These are phyloP conservation scores for Hymenoscyphus fraxineus DNA, from an alignment of 2,329 filamentous ascomycete genomes.

Conservation along the genomic window DNA sequence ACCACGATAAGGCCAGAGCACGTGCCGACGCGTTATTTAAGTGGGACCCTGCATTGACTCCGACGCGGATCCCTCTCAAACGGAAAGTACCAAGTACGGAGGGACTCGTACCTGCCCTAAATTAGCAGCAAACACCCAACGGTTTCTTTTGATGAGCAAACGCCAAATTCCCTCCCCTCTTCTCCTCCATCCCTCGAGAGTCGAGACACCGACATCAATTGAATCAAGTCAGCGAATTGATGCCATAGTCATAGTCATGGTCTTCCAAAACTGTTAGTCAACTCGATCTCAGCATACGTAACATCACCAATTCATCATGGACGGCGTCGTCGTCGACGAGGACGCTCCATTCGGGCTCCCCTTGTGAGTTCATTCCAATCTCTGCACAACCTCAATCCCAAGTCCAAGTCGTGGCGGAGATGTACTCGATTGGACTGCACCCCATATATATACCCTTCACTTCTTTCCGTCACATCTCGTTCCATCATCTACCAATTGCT, in stretches of 20 bases:
- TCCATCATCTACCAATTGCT: neutral
- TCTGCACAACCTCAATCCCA: neutral
- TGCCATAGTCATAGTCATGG: neutral
- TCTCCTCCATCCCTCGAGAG: too few relatives aligned
- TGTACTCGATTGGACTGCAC: neutral
- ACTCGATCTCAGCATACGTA: neutral
- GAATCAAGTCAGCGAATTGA: neutral
- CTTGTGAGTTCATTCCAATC: neutral
- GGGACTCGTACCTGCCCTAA: too few relatives aligned
- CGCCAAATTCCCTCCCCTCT: too few relatives aligned
- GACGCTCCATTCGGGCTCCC: neutral
- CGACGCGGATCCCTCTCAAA: too few relatives aligned
- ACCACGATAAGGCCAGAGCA: too few relatives aligned
- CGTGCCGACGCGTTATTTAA: too few relatives aligned
- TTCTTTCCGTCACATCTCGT: neutral
- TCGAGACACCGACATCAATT: neutral
- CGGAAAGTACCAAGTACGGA: too few relatives aligned
- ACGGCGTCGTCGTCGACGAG: neutral
- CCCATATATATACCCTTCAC: neutral
- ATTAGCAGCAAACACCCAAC: too few relatives aligned
- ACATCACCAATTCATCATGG: neutral
- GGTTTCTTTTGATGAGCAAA: too few relatives aligned
- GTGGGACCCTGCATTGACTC: too few relatives aligned
- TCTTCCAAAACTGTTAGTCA: neutral
- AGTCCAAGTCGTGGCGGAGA: neutral